A percentile compares a stretch with the other conserved stretches of the same genome.
phyloP scores from a whole-genome alignment of 2,329 filamentous ascomycete genomes.

The Coleophoma crateriformis region DNA sequence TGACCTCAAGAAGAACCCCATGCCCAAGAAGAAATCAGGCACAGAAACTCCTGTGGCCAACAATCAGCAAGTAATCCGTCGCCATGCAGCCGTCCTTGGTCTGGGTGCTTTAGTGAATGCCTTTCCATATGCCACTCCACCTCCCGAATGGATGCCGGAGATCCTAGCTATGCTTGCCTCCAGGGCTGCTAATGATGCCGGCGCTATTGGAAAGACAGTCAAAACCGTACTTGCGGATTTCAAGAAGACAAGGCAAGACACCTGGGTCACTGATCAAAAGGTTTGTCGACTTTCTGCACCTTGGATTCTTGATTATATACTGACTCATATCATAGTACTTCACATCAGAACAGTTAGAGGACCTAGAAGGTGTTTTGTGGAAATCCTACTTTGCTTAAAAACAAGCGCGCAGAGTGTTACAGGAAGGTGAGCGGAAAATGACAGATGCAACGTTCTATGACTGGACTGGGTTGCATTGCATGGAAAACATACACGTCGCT shows the following conservation, averaged over 20 bases:
- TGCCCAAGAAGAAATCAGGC: constrained; percentile 68
- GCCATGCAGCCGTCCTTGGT: constrained; percentile 88
- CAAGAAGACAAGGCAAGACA: constrained; percentile 99
- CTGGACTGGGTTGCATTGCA: too few relatives aligned
- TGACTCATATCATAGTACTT: constrained; percentile 55
- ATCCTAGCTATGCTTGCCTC: constrained; percentile 80
- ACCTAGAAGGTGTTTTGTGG: constrained; percentile 94
- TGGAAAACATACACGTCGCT: too few relatives aligned
- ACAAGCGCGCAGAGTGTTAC: too few relatives aligned
- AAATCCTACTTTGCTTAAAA: constrained; percentile 86
- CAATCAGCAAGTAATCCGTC: constrained; percentile 71
- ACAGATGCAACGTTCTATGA: too few relatives aligned
- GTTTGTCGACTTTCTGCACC: constrained; percentile 43
- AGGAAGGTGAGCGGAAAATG: too few relatives aligned
- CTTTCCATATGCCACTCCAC: constrained; percentile 92
- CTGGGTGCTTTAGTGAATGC: constrained; percentile 88
- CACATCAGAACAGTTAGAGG: constrained; percentile 86
- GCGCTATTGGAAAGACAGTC: constrained; percentile 91
- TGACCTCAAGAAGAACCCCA: constrained; percentile 74
- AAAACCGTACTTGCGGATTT: constrained; percentile 94
- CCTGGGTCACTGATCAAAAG: constrained; percentile 97
- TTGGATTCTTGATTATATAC: constrained; percentile 18
- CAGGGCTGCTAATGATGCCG: constrained; percentile 80
- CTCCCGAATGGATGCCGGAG: constrained; percentile 89
- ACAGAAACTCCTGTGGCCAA: constrained; percentile 66